Base-by-base conservation (phyloP, 2,329 filamentous ascomycete species). In the Monosporascus sp. region DNA sequence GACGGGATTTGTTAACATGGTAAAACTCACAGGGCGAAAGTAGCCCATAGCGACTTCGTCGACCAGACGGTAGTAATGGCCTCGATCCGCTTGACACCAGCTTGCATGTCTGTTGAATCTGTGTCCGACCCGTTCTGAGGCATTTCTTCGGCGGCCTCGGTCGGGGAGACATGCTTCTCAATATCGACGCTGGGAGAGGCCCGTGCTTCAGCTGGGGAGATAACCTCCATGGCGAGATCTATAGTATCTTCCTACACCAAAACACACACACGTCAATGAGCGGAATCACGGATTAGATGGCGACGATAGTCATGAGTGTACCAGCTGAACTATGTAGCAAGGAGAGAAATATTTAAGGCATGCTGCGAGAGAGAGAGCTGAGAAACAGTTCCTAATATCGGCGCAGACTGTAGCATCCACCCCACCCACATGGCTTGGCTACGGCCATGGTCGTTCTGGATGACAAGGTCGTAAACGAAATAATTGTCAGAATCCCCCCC, bases 1-100 rank as follows among this genome's bases (percentile, higher is more conserved):
- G 11, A 9, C 15, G 25, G 3, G 2, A 15, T 18, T 45, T 49
- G 5, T 37, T 24, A 22, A 5, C 1, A 31, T 31, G 25, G n/a
- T 11, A 15, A 20, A 9, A 63, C 70, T 52, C 60, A 76, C 74
- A 75, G 61, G 37, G 56, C 62, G 54, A 75, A 75, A 48, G 71
- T 71, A 47, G 61, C 52, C 66, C 67, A 72, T 51, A 74, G 59
- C 20, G 67, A 66, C 58, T 64, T 68, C 47, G 57, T 66, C 37
- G 64, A 67, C 72, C 72, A 75, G 34, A 73, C 62, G 3, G 63
- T 60, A 4, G 73, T 74, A 53, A 73, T 61, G 6, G 72, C 73
- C 51, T 72, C 67, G 37, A 72, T 70, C 17, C 61, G 60, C 53
- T 67, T 64, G 18, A 75, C 71, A 57, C 73, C 73, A 14, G 65